Conservation (phyloP, 768 basidiomycete species). For the Imleria badia region DNA sequence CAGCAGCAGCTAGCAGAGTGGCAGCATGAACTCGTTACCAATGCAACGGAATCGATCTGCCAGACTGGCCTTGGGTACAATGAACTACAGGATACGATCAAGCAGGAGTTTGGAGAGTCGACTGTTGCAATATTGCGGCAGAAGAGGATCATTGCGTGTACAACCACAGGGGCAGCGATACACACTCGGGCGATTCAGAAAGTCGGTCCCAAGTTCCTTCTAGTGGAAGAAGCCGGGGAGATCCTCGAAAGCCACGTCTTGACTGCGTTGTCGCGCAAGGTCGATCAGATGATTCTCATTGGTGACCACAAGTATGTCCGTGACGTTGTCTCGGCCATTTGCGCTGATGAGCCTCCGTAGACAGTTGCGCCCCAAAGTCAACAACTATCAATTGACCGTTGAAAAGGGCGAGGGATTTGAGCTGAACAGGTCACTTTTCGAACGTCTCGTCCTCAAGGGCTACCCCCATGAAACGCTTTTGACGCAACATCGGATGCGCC, state of each 20-base stretch:
- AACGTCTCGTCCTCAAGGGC: constrained; percentile 58
- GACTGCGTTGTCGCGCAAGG: constrained; percentile 48
- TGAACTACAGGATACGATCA: constrained; percentile 30
- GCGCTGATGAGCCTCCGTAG: constrained; percentile 30
- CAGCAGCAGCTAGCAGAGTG: constrained; percentile 31
- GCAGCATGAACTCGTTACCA: constrained; percentile 34
- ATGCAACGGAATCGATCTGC: constrained; percentile 33
- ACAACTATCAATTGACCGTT: constrained; percentile 59
- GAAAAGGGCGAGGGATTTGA: constrained; percentile 71
- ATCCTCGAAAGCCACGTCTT: constrained; percentile 67
- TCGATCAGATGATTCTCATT: constrained; percentile 59
- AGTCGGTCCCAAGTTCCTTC: constrained; percentile 46
- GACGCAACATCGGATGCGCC: constrained; percentile 71
- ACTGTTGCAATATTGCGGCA: constrained; percentile 34
- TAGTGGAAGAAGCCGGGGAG: constrained; percentile 74
- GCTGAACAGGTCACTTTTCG: constrained; percentile 65
- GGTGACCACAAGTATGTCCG: constrained; percentile 64
- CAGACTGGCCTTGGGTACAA: constrained; percentile 37
- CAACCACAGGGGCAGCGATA: constrained; percentile 69
- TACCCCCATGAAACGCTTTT: constrained; percentile 59
- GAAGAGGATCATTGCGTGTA: constrained; percentile 65
- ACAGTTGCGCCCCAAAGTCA: constrained; percentile 72
- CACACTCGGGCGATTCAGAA: constrained; percentile 45
- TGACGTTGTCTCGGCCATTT: background rate
- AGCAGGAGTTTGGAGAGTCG: constrained; percentile 33